Evolutionary conservation across 208 protist species (phyloP).

Genomic region (Crithidia thermophila): DNA sequence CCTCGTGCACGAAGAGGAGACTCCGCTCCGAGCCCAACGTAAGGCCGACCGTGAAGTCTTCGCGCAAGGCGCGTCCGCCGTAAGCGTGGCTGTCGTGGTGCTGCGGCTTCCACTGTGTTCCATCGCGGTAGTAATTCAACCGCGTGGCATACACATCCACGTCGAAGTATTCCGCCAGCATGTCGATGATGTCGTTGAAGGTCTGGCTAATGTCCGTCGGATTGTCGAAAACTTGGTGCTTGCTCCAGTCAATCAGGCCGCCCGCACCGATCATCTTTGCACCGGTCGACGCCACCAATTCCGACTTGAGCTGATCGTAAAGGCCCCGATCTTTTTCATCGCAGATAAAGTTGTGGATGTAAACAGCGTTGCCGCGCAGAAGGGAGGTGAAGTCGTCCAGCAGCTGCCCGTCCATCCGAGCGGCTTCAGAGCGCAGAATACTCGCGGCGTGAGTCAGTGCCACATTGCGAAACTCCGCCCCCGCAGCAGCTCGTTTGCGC

Average conservation of each 20-base stretch:
- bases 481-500: constrained; percentile 35
- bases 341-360: constrained; percentile 87
- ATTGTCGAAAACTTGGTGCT: constrained; percentile 93
- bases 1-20: constrained; percentile 90
- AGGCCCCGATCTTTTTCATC: constrained; percentile 54
- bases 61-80: constrained; percentile 56
- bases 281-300: constrained; percentile 71
- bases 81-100: constrained; percentile 95
- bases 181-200: constrained; percentile 87
- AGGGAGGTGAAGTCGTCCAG: constrained; percentile 72
- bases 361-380: constrained; percentile 81
- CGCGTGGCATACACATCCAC: constrained; percentile 90
- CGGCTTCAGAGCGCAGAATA: constrained; percentile 70
- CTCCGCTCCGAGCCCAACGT: constrained; percentile 85
- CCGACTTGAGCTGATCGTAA: constrained; percentile 70
- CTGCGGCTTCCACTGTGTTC: constrained; percentile 93
- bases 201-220: constrained; percentile 79
- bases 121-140: constrained; percentile 93
- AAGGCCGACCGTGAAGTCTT: constrained; percentile 94
- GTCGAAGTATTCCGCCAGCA: constrained; percentile 91
- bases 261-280: constrained; percentile 53
- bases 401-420: constrained; percentile 73
- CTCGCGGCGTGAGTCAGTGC: constrained; percentile 58
- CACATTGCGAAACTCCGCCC: constrained; percentile 68
- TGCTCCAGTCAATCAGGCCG: constrained; percentile 91